These are phyloP conservation scores for Fusarium sp. DNA, from an alignment of 2,329 filamentous ascomycete genomes.

Conservation along the genomic window DNA sequence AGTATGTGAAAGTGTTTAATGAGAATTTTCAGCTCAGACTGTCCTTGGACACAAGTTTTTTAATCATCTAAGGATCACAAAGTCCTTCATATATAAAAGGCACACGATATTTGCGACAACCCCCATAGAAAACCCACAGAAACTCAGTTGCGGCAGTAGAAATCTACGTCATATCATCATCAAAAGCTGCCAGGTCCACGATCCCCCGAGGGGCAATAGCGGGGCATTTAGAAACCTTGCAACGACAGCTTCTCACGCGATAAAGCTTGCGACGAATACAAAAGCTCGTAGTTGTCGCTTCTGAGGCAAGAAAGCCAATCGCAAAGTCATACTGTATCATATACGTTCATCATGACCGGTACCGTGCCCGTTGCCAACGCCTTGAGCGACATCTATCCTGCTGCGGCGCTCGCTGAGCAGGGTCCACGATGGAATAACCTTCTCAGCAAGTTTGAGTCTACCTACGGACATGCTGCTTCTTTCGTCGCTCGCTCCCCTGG, in stretches of 20 bases:
- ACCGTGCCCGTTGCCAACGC: constrained; percentile 78
- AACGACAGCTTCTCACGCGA: constrained; percentile 37
- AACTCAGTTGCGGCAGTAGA: background rate
- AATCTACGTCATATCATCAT: constrained; percentile 30
- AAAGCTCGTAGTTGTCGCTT: background rate
- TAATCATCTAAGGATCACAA: background rate
- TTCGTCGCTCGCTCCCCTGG: constrained; percentile 93
- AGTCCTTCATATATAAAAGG: background rate
- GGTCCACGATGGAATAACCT: constrained; percentile 79
- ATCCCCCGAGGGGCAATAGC: constrained; percentile 36
- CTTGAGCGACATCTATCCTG: constrained; percentile 84
- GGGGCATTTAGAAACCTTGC: constrained; percentile 37
- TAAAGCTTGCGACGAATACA: constrained; percentile 20
- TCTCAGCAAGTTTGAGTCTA: constrained; percentile 73
- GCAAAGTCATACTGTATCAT: background rate
- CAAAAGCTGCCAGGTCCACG: constrained; percentile 8
- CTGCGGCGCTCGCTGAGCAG: constrained; percentile 74
- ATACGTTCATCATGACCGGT: constrained; percentile 55
- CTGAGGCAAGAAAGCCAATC: background rate
- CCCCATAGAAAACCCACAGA: background rate
- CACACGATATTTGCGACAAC: background rate
- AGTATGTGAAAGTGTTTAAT: background rate
- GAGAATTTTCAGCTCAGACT: background rate
- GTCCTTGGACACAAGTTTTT: background rate
- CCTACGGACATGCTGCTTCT: constrained; percentile 75